Evolutionary conservation across 352 stramenopile genomes (phyloP).

Genomic region (Hyaloperonospora brassicae): DNA sequence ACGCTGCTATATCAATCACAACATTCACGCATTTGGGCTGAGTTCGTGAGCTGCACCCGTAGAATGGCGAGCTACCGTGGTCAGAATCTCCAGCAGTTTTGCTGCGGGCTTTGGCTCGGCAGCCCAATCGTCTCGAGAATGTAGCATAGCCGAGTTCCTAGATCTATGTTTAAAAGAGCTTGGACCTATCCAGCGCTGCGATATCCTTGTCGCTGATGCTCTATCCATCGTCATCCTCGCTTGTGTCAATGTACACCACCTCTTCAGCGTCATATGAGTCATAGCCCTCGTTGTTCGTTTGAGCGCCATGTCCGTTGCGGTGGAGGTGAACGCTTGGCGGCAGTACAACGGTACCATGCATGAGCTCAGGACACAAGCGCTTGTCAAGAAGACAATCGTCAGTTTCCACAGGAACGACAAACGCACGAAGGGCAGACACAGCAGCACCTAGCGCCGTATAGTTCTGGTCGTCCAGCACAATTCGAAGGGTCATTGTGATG

Average conservation of each 20-base stretch:
- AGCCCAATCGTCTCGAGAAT: conserved; percentile 44
- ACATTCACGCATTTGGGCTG: conserved; percentile 33
- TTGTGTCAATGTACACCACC: conserved; percentile 49
- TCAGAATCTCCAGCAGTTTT: conserved; percentile 58
- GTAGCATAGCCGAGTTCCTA: conserved; percentile 40
- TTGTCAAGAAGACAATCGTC: conserved; percentile 2
- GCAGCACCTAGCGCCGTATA: conserved; percentile 43
- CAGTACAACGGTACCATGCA: conserved; percentile 24
- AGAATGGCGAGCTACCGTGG: conserved; percentile 41
- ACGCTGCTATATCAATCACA: conserved; percentile 37
- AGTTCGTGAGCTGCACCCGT: conserved; percentile 36
- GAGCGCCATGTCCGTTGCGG: conserved; percentile 9
- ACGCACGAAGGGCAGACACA: conserved; percentile 43
- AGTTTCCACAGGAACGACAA: conserved; percentile 33
- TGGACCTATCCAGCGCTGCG: conserved; percentile 44
- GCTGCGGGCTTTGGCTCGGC: conserved; percentile 28
- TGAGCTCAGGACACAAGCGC: conserved; percentile 19
- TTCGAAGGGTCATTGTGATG: conserved; percentile 41
- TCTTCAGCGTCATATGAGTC: conserved; percentile 13
- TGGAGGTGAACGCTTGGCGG: conserved; percentile 35
- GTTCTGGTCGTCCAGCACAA: conserved; percentile 57
- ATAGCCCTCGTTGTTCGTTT: background rate
- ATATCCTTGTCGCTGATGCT: conserved; percentile 45
- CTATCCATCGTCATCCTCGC: conserved; percentile 28
- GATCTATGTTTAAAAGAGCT: conserved; percentile 48